These are phyloP conservation scores for Trematosphaeria pertusa DNA, from an alignment of 2,329 filamentous ascomycete species.

Conservation along the genomic window DNA sequence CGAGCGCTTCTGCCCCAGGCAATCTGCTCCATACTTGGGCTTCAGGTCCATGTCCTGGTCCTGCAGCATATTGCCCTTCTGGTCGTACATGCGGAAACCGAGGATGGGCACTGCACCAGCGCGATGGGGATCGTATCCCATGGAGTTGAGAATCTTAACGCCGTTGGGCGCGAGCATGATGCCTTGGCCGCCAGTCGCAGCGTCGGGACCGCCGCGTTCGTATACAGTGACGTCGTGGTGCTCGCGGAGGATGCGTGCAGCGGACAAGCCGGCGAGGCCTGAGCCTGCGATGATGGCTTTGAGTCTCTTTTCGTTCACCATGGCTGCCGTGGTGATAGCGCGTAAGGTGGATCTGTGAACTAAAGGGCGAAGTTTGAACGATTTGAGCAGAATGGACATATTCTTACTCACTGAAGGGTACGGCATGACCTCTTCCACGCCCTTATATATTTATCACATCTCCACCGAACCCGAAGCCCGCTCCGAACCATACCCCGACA, in stretches of 20 bases:
- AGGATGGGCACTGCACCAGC: constrained; percentile 7
- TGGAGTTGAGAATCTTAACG: constrained; percentile 13
- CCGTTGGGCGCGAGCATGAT: constrained; percentile 13
- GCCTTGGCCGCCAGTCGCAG: constrained; percentile 11
- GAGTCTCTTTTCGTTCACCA: constrained; percentile 8
- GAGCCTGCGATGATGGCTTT: constrained; percentile 13
- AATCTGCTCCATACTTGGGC: constrained; percentile 13
- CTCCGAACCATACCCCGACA: too few species aligned
- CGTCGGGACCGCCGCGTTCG: constrained; percentile 5
- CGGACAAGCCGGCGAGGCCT: constrained; percentile 14
- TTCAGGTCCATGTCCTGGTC: constrained; percentile 10
- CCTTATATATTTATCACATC: too few species aligned
- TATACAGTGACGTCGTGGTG: constrained; percentile 15
- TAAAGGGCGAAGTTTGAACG: too few species aligned
- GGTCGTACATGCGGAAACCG: constrained; percentile 6
- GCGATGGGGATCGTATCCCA: constrained; percentile 4
- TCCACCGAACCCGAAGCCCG: too few species aligned
- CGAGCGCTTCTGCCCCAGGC: constrained; percentile 2
- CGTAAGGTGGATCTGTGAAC: too few species aligned
- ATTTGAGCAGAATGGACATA: too few species aligned
- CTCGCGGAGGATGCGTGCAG: constrained; percentile 13
- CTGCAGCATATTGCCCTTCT: constrained; percentile 4
- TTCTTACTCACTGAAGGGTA: too few species aligned
- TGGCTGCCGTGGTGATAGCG: too few species aligned
- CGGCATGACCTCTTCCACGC: too few species aligned